Evolutionary conservation across 179 eudicot species (phyloP).

Genomic region (Amaranthus tricolor): DNA sequence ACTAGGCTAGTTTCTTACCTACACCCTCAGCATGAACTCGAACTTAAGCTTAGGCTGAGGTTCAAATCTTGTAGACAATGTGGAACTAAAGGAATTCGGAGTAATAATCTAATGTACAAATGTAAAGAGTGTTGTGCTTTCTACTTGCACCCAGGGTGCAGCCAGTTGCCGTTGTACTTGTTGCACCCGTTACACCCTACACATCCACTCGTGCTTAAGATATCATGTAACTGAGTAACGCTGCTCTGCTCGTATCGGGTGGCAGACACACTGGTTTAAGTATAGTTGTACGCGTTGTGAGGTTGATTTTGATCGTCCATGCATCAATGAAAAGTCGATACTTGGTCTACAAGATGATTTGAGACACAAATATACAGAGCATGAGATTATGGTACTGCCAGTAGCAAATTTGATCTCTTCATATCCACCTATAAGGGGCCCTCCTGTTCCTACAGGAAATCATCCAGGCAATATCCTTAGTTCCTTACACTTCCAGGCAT

Average conservation of each 20-base stretch:
- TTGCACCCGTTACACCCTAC: conserved; percentile 21
- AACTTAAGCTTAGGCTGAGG: conserved; percentile 18
- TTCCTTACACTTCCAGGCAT: background rate
- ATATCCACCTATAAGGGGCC: background rate
- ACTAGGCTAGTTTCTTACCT: conserved; percentile 18
- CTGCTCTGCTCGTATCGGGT: background rate
- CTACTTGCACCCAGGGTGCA: conserved; percentile 19
- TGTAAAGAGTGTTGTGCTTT: conserved; percentile 21
- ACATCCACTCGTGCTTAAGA: conserved; percentile 11
- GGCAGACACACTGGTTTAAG: background rate
- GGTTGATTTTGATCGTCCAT: conserved; percentile 12
- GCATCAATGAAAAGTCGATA: conserved; percentile 5
- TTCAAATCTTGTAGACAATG: conserved; percentile 8
- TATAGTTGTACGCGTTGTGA: conserved; percentile 17
- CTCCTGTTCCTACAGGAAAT: background rate
- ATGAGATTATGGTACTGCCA: conserved; percentile 4
- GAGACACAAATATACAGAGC: background rate
- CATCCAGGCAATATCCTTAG: background rate
- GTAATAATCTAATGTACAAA: conserved; percentile 18
- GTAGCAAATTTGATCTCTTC: conserved; percentile 10
- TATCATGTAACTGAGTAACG: background rate
- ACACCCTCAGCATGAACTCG: conserved; percentile 23
- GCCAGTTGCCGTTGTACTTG: conserved; percentile 18
- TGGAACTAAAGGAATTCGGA: conserved; percentile 4
- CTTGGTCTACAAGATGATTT: conserved; percentile 4